Conservation (phyloP, 2,329 filamentous ascomycete genomes). For the Calycina herbarum region DNA sequence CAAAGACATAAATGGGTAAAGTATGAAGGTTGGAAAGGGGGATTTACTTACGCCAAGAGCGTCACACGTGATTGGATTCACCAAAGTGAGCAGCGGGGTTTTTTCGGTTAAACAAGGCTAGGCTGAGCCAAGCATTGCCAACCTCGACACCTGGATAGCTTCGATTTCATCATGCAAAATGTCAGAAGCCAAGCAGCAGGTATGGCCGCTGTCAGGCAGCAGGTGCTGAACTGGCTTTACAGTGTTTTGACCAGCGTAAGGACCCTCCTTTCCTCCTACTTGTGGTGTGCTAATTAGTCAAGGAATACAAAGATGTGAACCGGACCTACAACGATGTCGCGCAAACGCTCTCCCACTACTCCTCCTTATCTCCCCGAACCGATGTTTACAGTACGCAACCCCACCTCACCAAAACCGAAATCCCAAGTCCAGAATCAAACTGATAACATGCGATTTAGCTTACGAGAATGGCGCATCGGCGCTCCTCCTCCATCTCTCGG, state of each 20-base stretch:
- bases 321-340: conserved; percentile 91
- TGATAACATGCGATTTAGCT: conserved; percentile 52
- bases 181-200: conserved; percentile 18
- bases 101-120: not conserved
- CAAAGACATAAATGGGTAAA: too few species aligned
- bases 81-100: not conserved
- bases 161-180: conserved; percentile 23
- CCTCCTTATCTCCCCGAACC: conserved; percentile 79
- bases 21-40: too few species aligned
- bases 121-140: not conserved
- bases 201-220: conserved; percentile 72
- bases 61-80: not conserved
- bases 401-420: conserved; percentile 30
- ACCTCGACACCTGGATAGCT: conserved; percentile 24
- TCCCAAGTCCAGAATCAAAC: conserved; percentile 25
- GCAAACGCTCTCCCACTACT: conserved; percentile 74
- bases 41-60: too few species aligned
- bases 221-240: conserved; percentile 93
- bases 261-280: not conserved
- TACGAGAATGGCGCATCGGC: conserved; percentile 86
- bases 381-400: conserved; percentile 80
- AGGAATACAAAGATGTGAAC: conserved; percentile 94
- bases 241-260: conserved; percentile 77
- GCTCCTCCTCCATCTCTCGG: conserved; percentile 80
- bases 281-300: conserved; percentile 24